These are phyloP conservation scores for Diutina siamensis DNA, from an alignment of 1,139 yeast genomes.

Conservation along the genomic window DNA sequence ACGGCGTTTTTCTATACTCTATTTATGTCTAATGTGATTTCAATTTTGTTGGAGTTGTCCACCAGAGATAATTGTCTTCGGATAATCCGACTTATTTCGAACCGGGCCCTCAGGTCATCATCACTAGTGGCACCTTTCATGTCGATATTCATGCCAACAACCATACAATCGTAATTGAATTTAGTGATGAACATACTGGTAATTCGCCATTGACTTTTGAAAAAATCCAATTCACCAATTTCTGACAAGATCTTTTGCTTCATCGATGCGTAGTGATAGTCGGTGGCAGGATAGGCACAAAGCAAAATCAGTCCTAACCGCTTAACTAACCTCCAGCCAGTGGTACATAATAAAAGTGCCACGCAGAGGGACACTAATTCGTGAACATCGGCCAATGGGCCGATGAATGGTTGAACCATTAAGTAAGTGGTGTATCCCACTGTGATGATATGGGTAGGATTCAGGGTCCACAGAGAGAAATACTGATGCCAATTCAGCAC, in stretches of 20 bases:
- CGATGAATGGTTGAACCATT: slow-evolving; percentile 23
- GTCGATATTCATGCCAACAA: slow-evolving; percentile 40
- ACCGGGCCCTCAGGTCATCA: slow-evolving; percentile 47
- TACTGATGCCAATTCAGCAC: neutral
- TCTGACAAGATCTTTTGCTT: slow-evolving; percentile 23
- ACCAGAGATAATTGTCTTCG: neutral
- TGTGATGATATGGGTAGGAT: slow-evolving; percentile 57
- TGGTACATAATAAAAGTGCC: slow-evolving; percentile 35
- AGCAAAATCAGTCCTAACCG: slow-evolving; percentile 41
- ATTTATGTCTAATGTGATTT: neutral
- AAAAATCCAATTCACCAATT: slow-evolving; percentile 36
- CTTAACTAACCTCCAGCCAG: slow-evolving; percentile 45
- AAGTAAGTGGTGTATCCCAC: slow-evolving; percentile 37
- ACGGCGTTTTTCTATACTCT: slow-evolving; percentile 2
- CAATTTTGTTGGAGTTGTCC: neutral
- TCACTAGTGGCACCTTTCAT: slow-evolving; percentile 65
- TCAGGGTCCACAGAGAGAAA: slow-evolving; percentile 10
- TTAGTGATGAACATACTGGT: slow-evolving; percentile 45
- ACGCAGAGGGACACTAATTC: slow-evolving; percentile 40
- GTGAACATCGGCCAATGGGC: slow-evolving; percentile 25
- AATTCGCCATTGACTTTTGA: slow-evolving; percentile 36
- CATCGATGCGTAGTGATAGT: slow-evolving; percentile 25
- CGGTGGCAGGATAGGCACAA: slow-evolving; percentile 39
- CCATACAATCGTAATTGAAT: slow-evolving; percentile 47
- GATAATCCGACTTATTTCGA: slow-evolving; percentile 41